These are phyloP conservation scores for Tylopilus sp. DNA, from an alignment of 768 basidiomycete genomes.

Conservation along the genomic window DNA sequence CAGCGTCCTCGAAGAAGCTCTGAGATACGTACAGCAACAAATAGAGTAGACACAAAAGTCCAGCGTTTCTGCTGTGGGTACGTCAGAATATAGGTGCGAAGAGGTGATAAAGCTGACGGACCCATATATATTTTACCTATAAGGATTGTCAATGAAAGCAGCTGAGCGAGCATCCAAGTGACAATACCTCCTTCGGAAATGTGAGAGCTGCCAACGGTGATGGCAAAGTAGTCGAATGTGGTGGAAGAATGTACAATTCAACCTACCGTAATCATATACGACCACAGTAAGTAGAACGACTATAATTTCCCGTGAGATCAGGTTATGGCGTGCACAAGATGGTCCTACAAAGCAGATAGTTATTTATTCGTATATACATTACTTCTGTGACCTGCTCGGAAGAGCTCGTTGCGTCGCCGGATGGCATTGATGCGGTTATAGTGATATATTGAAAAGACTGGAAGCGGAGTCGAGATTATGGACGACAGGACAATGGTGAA, in stretches of 20 bases:
- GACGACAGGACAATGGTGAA: too few species aligned
- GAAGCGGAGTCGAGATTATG: too few species aligned
- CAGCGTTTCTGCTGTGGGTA: neutral
- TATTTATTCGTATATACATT: too few species aligned
- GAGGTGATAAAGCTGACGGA: neutral
- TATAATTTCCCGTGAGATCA: neutral
- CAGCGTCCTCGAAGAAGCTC: too few species aligned
- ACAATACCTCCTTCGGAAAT: neutral
- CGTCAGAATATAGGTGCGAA: neutral
- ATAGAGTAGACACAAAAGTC: neutral
- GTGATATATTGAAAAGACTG: too few species aligned
- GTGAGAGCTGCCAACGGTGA: neutral
- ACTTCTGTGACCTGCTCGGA: too few species aligned
- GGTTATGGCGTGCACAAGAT: neutral
- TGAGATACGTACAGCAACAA: neutral
- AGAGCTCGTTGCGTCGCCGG: too few species aligned
- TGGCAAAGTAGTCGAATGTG: neutral
- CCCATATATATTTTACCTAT: neutral
- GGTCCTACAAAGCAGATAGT: too few species aligned
- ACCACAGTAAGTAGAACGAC: neutral
- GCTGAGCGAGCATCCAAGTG: too few species aligned
- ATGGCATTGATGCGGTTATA: too few species aligned
- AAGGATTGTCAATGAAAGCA: neutral
- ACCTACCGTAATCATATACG: neutral
- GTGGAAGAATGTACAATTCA: neutral